Conservation (phyloP, 1,284 basidiomycete species). For the Ceratobasidium sp. region DNA sequence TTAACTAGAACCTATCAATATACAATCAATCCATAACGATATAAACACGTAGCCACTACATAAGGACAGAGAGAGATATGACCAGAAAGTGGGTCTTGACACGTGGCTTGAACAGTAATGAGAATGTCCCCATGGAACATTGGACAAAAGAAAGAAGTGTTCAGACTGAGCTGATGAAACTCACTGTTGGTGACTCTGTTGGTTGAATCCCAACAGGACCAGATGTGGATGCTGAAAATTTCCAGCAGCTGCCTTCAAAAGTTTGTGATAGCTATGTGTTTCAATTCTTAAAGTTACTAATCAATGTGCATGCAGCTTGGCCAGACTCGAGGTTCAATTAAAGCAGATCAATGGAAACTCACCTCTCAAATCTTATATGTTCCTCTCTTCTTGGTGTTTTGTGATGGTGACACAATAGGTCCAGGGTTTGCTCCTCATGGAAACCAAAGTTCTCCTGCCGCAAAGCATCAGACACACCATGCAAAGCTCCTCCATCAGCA, state of each 20-base stretch:
- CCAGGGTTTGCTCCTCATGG: constrained; percentile 8
- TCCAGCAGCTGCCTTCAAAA: constrained; percentile 27
- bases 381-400: constrained; percentile 15
- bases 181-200: no score
- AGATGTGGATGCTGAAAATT: constrained; percentile 35
- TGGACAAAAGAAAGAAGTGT: no score
- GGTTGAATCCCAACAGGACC: no score
- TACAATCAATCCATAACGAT: no score
- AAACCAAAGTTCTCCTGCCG: neutral
- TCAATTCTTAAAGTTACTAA: neutral
- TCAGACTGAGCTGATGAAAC: no score
- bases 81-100: no score
- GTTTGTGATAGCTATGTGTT: neutral
- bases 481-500: constrained; percentile 31
- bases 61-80: no score
- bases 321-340: constrained; percentile 2
- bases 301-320: neutral
- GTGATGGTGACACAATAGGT: constrained; percentile 1
- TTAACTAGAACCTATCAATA: no score
- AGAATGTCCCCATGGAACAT: no score
- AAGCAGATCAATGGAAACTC: constrained; percentile 41
- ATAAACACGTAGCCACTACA: no score
- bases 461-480: neutral
- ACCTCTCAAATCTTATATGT: constrained; percentile 1
- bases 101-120: no score